phyloP scores from a whole-genome alignment of 2,329 filamentous ascomycete genomes.

The Colletotrichum spaethianum region DNA sequence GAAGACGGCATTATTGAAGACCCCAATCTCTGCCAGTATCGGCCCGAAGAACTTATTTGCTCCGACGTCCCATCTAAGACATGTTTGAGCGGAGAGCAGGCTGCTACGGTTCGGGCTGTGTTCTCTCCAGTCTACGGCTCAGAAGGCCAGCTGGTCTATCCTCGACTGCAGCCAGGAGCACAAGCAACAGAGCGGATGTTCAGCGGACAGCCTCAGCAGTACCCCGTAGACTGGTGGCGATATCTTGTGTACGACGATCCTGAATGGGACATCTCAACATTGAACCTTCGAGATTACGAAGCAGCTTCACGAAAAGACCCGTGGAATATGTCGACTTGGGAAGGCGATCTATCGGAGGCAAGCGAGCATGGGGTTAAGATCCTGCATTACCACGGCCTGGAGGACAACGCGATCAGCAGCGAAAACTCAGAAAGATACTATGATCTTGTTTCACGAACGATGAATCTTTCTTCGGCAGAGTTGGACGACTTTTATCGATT shows the following conservation, averaged over 20 bases:
- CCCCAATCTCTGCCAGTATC: constrained; percentile 38
- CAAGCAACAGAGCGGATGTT: constrained; percentile 44
- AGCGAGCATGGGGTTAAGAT: constrained; percentile 60
- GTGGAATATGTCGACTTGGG: constrained; percentile 55
- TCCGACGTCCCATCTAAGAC: constrained; percentile 51
- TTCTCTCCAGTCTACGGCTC: constrained; percentile 48
- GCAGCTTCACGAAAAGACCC: constrained; percentile 48
- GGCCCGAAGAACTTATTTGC: constrained; percentile 56
- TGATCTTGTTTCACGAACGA: constrained; percentile 59
- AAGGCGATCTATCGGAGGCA: constrained; percentile 57
- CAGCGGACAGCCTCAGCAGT: constrained; percentile 15
- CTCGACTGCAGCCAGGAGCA: constrained; percentile 63
- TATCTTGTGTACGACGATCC: constrained; percentile 48
- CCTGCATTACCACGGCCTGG: constrained; percentile 61
- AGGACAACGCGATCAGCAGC: constrained; percentile 58
- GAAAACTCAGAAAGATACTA: constrained; percentile 65
- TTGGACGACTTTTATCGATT: constrained; percentile 62
- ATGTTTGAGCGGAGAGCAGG: constrained; percentile 53
- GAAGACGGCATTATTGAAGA: constrained; percentile 61
- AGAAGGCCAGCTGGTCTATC: constrained; percentile 52
- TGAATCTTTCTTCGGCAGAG: constrained; percentile 49
- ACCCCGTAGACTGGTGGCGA: constrained; percentile 46
- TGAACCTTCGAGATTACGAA: constrained; percentile 40
- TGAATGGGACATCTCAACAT: constrained; percentile 18
- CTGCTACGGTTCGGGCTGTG: constrained; percentile 46